Evolutionary conservation across 768 basidiomycete species (phyloP), one percentile per base, ranked within the genome.

Genomic region (Pleurotus ostreatus): DNA sequence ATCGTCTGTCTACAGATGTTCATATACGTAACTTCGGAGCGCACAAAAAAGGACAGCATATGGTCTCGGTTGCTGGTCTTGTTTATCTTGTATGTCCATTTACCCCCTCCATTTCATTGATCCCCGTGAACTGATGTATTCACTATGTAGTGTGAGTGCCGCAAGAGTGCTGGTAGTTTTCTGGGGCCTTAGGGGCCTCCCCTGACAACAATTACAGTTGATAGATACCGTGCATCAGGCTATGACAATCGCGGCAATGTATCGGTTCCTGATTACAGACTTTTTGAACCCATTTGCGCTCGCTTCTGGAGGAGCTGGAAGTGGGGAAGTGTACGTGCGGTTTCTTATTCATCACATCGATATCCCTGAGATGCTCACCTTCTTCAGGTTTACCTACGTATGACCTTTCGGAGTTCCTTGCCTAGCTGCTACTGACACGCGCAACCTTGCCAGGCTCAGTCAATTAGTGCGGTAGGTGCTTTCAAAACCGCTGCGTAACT

Each of bases 331-430:
- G 9, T 34, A 34, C 30, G 30, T 11, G 11, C 8, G 4, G 9
- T 11, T 11, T 34, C 9, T 15, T 47, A 22, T 25, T 25, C 5
- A 3, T 20, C 16, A 6, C 8, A 20, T 47, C 20, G 20, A 20
- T 20, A 20, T 2, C 46, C 6, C 9, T 34, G 30, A 34, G 18
- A 15, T 47, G 13, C 46, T 47, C 7, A 47, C 30, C n/a, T 25
- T 47, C 2, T 16, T 25, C 5, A 26, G 51, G n/a, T 53, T 53
- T 23, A 53, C 51, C n/a, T 53, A 53, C n/a, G 51, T 39, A 52
- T 11, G 23, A 5, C 2, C 1, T 23, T 25, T 34, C 30, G 11
- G 30, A 47, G 18, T 13, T 20, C 15, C 6, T 47, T 37, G 1
- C 26, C 4, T 1, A 22, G 11, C 9, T 49, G 6, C 15, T 13